Conservation (phyloP, 2,329 filamentous ascomycete species). For the Aureobasidium subglaciale region DNA sequence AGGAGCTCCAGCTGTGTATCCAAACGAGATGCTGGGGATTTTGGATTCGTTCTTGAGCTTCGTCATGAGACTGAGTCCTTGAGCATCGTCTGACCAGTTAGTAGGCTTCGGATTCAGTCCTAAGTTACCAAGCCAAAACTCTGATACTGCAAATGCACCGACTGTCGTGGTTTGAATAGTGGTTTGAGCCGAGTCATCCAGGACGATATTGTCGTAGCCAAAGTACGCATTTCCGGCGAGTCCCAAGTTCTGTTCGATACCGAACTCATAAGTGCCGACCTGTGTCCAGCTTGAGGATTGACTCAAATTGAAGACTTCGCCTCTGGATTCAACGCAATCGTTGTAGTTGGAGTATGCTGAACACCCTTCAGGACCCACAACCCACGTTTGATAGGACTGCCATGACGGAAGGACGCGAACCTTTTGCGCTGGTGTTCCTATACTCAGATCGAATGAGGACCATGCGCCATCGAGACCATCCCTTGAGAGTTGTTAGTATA, state of each 20-base stretch:
- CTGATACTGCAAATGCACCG: constrained; percentile 32
- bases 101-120: constrained; percentile 44
- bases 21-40: constrained; percentile 67
- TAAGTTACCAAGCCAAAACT: constrained; percentile 41
- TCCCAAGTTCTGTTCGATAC: constrained; percentile 50
- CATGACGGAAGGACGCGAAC: constrained; percentile 58
- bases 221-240: constrained; percentile 57
- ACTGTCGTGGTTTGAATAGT: constrained; percentile 37
- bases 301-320: constrained; percentile 49
- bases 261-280: constrained; percentile 55
- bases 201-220: constrained; percentile 45
- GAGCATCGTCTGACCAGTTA: constrained; percentile 44
- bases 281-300: constrained; percentile 52
- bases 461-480: constrained; percentile 62
- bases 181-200: constrained; percentile 34
- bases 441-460: constrained; percentile 60
- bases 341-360: constrained; percentile 26
- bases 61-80: constrained; percentile 45
- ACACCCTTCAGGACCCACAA: constrained; percentile 54
- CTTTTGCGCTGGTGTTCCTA: constrained; percentile 47
- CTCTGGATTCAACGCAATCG: constrained; percentile 49
- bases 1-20: constrained; percentile 67
- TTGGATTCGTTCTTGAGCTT: constrained; percentile 48
- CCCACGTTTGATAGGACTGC: constrained; percentile 64
- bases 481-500: constrained; percentile 35